These are phyloP conservation scores for Climacium dendroides DNA, from an alignment of 225 moss, liverwort and hornwort genomes.

Conservation along the genomic window DNA sequence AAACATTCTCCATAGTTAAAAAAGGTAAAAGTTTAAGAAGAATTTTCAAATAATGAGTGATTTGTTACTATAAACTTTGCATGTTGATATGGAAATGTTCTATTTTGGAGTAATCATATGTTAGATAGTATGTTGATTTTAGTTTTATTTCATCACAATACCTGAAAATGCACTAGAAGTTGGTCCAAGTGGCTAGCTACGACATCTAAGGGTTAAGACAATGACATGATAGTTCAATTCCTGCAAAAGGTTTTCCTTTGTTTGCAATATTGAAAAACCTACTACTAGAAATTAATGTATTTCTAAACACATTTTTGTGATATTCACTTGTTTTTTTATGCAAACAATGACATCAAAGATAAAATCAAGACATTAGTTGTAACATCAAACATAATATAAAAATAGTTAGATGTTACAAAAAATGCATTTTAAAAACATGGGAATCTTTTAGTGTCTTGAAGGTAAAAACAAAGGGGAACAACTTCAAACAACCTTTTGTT, in stretches of 20 bases:
- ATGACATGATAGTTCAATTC: not conserved
- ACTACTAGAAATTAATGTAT: not conserved
- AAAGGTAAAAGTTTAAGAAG: too few relatives aligned
- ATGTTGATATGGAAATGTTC: fast-evolving
- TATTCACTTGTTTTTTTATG: not conserved
- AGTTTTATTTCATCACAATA: too few relatives aligned
- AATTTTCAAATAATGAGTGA: not conserved
- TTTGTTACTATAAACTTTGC: not conserved
- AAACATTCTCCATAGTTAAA: not conserved
- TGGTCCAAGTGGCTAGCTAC: not conserved
- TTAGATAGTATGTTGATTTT: not conserved
- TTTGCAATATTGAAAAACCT: not conserved
- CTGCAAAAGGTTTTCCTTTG: fast-evolving
- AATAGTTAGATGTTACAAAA: not conserved
- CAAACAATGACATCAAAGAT: not conserved
- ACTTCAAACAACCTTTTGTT: not conserved
- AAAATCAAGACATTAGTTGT: not conserved
- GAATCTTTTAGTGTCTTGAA: not conserved
- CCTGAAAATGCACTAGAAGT: not conserved
- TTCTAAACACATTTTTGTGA: not conserved
- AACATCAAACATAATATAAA: not conserved
- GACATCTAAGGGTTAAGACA: not conserved
- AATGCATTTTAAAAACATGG: fast-evolving
- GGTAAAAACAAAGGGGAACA: not conserved
- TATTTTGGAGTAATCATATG: too few relatives aligned